These are phyloP conservation scores for Candida sp. DNA, from an alignment of 1,139 yeast genomes.

Conservation along the genomic window DNA sequence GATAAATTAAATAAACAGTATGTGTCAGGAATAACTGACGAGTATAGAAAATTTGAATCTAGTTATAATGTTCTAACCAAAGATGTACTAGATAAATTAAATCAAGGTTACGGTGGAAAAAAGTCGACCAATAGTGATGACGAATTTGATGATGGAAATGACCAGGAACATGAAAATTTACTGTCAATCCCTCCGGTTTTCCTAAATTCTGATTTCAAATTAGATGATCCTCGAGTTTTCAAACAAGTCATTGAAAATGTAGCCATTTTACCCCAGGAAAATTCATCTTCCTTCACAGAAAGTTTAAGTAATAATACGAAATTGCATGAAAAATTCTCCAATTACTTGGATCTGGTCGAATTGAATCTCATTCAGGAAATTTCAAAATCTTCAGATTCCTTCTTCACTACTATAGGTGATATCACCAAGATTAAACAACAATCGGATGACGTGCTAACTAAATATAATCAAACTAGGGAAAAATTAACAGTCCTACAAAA, in stretches of 20 bases:
- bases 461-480: slow-evolving; percentile 42
- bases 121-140: slow-evolving; percentile 10
- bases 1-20: slow-evolving; percentile 46
- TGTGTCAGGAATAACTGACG: slow-evolving; percentile 42
- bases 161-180: slow-evolving; percentile 9
- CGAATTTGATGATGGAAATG: slow-evolving; percentile 3
- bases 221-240: slow-evolving; percentile 88
- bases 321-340: slow-evolving; percentile 78
- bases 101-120: slow-evolving; percentile 12
- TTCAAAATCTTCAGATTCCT: slow-evolving; percentile 78
- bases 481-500: slow-evolving; percentile 43
- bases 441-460: slow-evolving; percentile 49
- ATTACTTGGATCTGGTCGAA: slow-evolving; percentile 84
- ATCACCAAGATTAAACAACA: slow-evolving; percentile 59
- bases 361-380: slow-evolving; percentile 77
- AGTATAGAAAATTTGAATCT: slow-evolving; percentile 54
- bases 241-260: slow-evolving; percentile 64
- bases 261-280: slow-evolving; percentile 29
- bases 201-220: slow-evolving; percentile 63
- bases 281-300: slow-evolving; percentile 10
- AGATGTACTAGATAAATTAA: slow-evolving; percentile 45
- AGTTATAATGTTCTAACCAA: slow-evolving; percentile 46
- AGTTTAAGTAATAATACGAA: slow-evolving; percentile 40
- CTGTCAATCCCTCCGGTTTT: slow-evolving; percentile 65
- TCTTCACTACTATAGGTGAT: slow-evolving; percentile 81